A percentile compares a stretch with the other conserved stretches of the same genome.
These are phyloP conservation scores for Moesziomyces parantarcticus DNA, from an alignment of 1,284 basidiomycete genomes.

Conservation along the genomic window DNA sequence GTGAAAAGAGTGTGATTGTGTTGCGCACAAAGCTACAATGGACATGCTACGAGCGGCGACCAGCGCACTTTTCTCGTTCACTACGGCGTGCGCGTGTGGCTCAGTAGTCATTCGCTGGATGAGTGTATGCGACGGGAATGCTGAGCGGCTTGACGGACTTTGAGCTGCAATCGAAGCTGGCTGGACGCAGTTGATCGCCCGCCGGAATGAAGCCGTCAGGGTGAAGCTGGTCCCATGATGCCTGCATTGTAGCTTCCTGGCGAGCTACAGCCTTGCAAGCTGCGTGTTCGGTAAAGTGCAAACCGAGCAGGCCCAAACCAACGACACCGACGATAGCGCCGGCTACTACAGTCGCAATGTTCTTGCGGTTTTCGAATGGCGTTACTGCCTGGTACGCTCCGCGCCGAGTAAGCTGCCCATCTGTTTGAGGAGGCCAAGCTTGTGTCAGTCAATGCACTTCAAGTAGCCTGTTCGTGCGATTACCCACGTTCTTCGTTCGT, in stretches of 20 bases:
- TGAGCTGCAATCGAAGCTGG: constrained; percentile 27
- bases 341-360: neutral
- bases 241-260: constrained; percentile 24
- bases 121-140: constrained; percentile 7
- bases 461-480: too few species aligned
- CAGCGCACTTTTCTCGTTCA: neutral
- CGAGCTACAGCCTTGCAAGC: constrained; percentile 18
- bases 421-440: neutral
- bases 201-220: constrained; percentile 23
- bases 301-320: neutral
- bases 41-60: too few species aligned
- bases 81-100: neutral
- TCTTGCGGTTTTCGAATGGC: constrained; percentile 1
- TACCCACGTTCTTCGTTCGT: too few species aligned
- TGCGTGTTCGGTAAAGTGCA: neutral
- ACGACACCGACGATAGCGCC: neutral
- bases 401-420: neutral
- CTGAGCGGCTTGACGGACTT: constrained; percentile 9
- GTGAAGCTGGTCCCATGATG: constrained; percentile 26
- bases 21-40: too few species aligned
- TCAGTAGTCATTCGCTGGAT: constrained; percentile 10
- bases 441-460: too few species aligned
- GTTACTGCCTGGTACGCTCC: constrained; percentile 8
- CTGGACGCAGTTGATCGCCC: constrained; percentile 38
- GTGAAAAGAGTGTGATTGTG: too few species aligned